These are phyloP conservation scores for Thalassiosira sp. DNA, from an alignment of 352 stramenopile species.

Conservation along the genomic window DNA sequence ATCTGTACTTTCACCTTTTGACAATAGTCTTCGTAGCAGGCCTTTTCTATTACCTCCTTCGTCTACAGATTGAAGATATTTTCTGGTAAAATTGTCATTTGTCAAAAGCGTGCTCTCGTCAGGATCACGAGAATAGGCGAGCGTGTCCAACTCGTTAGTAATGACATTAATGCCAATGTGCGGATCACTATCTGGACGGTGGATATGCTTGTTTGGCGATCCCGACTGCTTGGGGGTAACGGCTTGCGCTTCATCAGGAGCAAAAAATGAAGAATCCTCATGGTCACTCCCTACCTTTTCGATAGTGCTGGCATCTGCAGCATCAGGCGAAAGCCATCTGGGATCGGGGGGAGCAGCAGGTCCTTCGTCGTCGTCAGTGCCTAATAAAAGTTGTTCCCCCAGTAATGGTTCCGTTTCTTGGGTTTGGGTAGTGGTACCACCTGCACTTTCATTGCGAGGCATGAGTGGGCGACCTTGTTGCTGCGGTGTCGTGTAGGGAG, in stretches of 20 bases:
- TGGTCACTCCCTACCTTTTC: constrained; percentile 21
- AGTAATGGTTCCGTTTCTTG: constrained; percentile 45
- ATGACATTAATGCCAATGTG: constrained; percentile 42
- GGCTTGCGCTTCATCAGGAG: not conserved
- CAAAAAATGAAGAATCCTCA: no score
- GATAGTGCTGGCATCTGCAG: constrained; percentile 33
- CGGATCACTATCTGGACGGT: constrained; percentile 22
- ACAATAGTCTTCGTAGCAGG: constrained; percentile 5
- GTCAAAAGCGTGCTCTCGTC: constrained; percentile 48
- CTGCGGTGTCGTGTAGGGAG: not conserved
- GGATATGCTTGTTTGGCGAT: constrained; percentile 4
- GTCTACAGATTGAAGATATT: constrained; percentile 4
- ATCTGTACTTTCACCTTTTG: constrained; percentile 8
- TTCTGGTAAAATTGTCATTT: constrained; percentile 25
- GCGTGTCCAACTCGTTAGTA: constrained; percentile 34
- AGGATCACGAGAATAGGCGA: constrained; percentile 50
- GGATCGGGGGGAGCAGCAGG: not conserved
- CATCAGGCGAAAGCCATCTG: constrained; percentile 4
- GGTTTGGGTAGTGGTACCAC: constrained; percentile 25
- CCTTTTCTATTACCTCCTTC: constrained; percentile 8
- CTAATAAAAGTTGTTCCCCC: constrained; percentile 27
- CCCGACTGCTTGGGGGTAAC: not conserved
- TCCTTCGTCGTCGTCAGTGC: constrained; percentile 20
- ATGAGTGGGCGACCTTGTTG: constrained; percentile 7
- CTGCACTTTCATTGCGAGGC: constrained; percentile 33